Evolutionary conservation across 148 eudicot species (phyloP).

Genomic region (Agrostemma githago): DNA sequence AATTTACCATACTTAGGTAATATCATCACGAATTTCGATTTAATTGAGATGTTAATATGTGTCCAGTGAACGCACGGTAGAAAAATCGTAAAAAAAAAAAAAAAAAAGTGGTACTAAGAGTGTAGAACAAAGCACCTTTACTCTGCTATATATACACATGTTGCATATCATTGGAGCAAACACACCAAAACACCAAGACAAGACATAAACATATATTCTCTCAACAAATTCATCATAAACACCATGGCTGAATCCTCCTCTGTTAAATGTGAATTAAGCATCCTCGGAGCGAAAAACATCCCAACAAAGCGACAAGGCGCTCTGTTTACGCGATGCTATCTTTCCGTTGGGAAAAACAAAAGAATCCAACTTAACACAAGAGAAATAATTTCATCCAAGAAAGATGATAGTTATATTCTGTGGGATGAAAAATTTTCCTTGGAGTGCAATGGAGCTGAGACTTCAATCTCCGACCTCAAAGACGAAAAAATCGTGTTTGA

Average conservation of each 20-base stretch:
- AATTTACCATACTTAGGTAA: too few species aligned
- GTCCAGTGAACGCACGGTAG: too few species aligned
- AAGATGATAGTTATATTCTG: constrained; percentile 18
- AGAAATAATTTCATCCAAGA: constrained; percentile 33
- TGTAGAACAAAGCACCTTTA: neutral
- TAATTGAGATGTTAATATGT: too few species aligned
- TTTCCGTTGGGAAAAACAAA: constrained; percentile 39
- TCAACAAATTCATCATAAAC: neutral
- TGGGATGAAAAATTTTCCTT: constrained; percentile 48
- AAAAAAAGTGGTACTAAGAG: too few species aligned
- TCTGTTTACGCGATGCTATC: constrained; percentile 48
- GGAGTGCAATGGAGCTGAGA: constrained; percentile 40
- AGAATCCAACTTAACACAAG: constrained; percentile 42
- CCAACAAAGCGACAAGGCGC: constrained; percentile 21
- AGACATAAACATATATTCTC: neutral
- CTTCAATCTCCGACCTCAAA: constrained; percentile 29
- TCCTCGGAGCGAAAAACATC: constrained; percentile 46
- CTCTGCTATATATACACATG: constrained; percentile 9
- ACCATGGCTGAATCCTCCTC: constrained; percentile 27
- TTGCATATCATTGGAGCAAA: neutral
- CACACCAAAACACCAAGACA: neutral
- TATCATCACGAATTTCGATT: too few species aligned
- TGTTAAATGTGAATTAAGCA: constrained; percentile 34
- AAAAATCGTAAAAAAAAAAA: too few species aligned
- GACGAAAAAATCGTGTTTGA: constrained; percentile 37